Evolutionary conservation across 495 filamentous ascomycete species (phyloP).

Genomic region (Bryoglossum gracile): DNA sequence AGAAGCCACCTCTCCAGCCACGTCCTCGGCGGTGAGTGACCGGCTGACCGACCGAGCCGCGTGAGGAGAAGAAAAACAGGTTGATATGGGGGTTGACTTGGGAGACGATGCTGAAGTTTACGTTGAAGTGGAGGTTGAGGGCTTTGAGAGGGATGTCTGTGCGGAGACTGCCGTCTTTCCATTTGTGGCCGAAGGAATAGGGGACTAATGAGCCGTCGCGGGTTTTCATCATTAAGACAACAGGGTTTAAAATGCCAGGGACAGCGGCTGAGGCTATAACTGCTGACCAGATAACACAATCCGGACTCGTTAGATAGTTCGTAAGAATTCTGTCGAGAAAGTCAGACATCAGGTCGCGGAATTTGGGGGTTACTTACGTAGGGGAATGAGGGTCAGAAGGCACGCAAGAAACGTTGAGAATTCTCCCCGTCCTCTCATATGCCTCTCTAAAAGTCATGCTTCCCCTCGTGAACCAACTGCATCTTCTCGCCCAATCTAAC

Average conservation of each 20-base stretch:
- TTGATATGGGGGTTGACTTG: slow-evolving; percentile 98
- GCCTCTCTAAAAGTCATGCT: slow-evolving; percentile 92
- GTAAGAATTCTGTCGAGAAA: slow-evolving; percentile 71
- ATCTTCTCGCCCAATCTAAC: slow-evolving; percentile 79
- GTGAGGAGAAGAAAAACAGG: slow-evolving; percentile 94
- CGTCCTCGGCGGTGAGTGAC: slow-evolving; percentile 91
- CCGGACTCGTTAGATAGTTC: slow-evolving; percentile 89
- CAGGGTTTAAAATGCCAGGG: slow-evolving; percentile 90
- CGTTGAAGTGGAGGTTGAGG: slow-evolving; percentile 92
- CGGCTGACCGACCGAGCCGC: slow-evolving; percentile 83
- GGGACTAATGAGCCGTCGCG: slow-evolving; percentile 65
- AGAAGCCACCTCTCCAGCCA: slow-evolving; percentile 92
- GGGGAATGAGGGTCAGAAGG: slow-evolving; percentile 93
- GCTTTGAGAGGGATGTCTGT: slow-evolving; percentile 95
- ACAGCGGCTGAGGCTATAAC: slow-evolving; percentile 94
- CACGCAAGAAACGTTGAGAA: slow-evolving; percentile 94
- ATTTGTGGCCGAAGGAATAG: slow-evolving; percentile 93
- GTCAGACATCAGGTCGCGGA: too few species aligned
- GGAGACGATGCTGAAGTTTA: slow-evolving; percentile 91
- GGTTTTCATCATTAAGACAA: slow-evolving; percentile 93
- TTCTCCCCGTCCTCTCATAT: slow-evolving; percentile 86
- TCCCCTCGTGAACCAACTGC: slow-evolving; percentile 82
- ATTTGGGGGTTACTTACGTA: slow-evolving; percentile 35
- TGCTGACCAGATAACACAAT: slow-evolving; percentile 98
- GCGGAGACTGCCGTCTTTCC: slow-evolving; percentile 91